Conservation (phyloP, 78 protist genomes). For the Mantamonas sphyraenae region DNA sequence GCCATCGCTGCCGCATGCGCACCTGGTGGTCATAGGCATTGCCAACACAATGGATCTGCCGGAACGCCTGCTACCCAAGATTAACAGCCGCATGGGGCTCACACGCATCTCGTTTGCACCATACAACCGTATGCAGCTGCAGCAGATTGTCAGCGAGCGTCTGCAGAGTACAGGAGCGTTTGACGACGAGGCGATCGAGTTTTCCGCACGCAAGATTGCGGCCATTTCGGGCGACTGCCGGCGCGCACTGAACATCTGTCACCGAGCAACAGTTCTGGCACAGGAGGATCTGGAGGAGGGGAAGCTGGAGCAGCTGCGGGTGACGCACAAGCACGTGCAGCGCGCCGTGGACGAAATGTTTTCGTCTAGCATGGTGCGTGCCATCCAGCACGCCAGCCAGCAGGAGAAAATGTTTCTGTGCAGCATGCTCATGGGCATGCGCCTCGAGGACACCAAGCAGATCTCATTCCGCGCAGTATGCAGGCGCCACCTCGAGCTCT, state of each 20-base stretch:
- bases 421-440: no score
- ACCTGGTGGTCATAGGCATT: slow-evolving; percentile 32
- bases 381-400: no score
- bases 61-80: slow-evolving; percentile 27
- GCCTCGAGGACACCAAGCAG: no score
- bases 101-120: slow-evolving; percentile 22
- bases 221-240: slow-evolving; percentile 43
- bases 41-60: slow-evolving; percentile 65
- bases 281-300: slow-evolving; percentile 8
- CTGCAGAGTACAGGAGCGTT: slow-evolving; percentile 21
- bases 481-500: neutral
- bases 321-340: no score
- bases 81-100: neutral
- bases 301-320: no score
- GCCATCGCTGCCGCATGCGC: slow-evolving; percentile 30
- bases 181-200: slow-evolving; percentile 31
- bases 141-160: slow-evolving; percentile 20
- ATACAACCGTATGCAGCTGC: slow-evolving; percentile 20
- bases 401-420: no score
- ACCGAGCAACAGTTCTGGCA: slow-evolving; percentile 24
- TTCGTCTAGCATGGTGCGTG: no score
- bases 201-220: slow-evolving; percentile 40
- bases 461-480: no score
- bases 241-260: slow-evolving; percentile 33
- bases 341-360: no score